Evolutionary conservation across 1,139 yeast genomes (phyloP).

Genomic region (Debaryomyces sp.): DNA sequence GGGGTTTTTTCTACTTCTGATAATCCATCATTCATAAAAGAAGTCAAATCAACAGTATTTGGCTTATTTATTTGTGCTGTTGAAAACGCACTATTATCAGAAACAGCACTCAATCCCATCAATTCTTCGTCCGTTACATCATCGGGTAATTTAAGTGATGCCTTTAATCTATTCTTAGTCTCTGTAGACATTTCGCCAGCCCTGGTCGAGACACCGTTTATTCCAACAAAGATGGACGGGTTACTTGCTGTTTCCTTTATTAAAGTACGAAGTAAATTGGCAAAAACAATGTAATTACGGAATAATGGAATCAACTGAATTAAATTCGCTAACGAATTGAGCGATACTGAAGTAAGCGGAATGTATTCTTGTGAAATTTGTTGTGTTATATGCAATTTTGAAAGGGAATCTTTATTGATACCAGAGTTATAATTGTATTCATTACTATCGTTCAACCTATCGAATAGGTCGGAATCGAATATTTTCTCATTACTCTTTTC

Average conservation of each 20-base stretch:
- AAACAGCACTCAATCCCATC: conserved; percentile 36
- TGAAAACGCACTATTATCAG: conserved; percentile 21
- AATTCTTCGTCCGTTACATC: conserved; percentile 47
- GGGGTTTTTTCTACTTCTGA: not conserved
- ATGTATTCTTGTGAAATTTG: conserved; percentile 12
- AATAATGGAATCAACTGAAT: conserved; percentile 29
- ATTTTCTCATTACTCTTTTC: conserved; percentile 1
- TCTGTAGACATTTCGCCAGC: conserved; percentile 19
- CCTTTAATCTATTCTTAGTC: conserved; percentile 33
- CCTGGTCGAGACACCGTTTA: not conserved
- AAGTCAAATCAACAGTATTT: conserved; percentile 23
- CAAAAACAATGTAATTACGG: conserved; percentile 34
- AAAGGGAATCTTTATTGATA: conserved; percentile 8
- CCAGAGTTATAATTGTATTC: conserved; percentile 13
- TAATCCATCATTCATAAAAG: conserved; percentile 21
- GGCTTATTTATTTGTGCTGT: conserved; percentile 21
- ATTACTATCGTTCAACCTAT: conserved; percentile 23
- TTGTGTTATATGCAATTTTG: conserved; percentile 10
- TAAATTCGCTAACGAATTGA: conserved; percentile 28
- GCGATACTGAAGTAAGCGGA: conserved; percentile 23
- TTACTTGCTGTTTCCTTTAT: conserved; percentile 1
- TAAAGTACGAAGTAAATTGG: conserved; percentile 17
- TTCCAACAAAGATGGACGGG: not conserved
- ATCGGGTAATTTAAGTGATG: conserved; percentile 38
- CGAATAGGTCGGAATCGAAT: conserved; percentile 14